Evolutionary conservation across 2,329 filamentous ascomycete species (phyloP).

Genomic region (Leptosphaerulina australis): DNA sequence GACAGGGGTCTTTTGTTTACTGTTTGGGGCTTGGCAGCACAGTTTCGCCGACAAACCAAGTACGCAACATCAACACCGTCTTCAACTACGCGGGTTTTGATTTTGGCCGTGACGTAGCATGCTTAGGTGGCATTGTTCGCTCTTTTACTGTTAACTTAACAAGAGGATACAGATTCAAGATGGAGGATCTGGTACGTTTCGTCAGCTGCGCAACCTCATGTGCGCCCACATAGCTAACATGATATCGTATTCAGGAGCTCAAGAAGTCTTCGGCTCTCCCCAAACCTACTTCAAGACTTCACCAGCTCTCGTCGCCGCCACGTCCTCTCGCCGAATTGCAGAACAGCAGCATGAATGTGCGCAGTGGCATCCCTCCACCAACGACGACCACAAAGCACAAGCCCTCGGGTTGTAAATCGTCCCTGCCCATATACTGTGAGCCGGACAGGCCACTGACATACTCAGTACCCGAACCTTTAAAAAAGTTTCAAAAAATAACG

Average conservation of each 20-base stretch:
- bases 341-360: slow-evolving; percentile 60
- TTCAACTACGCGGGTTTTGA: slow-evolving; percentile 24
- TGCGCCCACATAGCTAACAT: slow-evolving; percentile 22
- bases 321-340: slow-evolving; percentile 58
- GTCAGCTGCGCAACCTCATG: not conserved
- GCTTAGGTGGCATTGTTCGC: slow-evolving; percentile 30
- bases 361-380: slow-evolving; percentile 56
- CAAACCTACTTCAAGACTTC: slow-evolving; percentile 36
- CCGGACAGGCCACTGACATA: slow-evolving; percentile 27
- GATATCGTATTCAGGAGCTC: slow-evolving; percentile 25
- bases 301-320: slow-evolving; percentile 32
- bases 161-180: slow-evolving; percentile 30
- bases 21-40: slow-evolving; percentile 4
- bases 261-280: slow-evolving; percentile 40
- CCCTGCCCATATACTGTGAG: slow-evolving; percentile 18
- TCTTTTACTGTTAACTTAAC: slow-evolving; percentile 16
- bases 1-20: slow-evolving; percentile 20
- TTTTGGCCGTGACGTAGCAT: slow-evolving; percentile 27
- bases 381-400: slow-evolving; percentile 58
- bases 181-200: slow-evolving; percentile 41
- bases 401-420: slow-evolving; percentile 54
- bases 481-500: slow-evolving; percentile 57
- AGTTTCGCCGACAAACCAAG: slow-evolving; percentile 10
- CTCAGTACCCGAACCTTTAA: slow-evolving; percentile 55
- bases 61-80: slow-evolving; percentile 20